phyloP scores from a whole-genome alignment of 345 rosid species.

The Excoecaria agallocha region DNA sequence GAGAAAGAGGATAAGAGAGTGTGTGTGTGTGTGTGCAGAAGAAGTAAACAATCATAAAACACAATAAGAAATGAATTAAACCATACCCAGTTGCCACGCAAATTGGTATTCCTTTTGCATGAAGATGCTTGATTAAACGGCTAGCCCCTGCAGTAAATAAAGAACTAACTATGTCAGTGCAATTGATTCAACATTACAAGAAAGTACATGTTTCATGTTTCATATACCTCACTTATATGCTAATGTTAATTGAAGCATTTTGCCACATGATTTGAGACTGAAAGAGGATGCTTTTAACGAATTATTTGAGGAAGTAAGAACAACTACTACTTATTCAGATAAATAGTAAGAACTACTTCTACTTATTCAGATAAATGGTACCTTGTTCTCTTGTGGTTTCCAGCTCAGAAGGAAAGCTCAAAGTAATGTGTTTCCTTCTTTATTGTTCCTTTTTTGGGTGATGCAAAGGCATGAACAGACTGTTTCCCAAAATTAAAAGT shows the following conservation, averaged over 20 bases:
- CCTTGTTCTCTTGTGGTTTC: background rate
- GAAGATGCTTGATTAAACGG: constrained; percentile 64
- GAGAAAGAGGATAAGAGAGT: background rate
- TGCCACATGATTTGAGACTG: background rate
- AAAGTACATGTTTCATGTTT: background rate
- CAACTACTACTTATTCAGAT: background rate
- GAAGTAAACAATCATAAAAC: constrained; percentile 6
- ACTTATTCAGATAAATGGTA: background rate
- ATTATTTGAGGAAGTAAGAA: background rate
- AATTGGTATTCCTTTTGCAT: constrained; percentile 76
- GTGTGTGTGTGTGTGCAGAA: no score
- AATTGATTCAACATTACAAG: constrained; percentile 6
- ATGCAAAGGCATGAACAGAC: background rate
- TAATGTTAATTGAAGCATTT: background rate
- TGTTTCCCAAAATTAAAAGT: background rate
- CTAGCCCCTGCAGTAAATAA: constrained; percentile 57
- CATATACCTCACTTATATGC: background rate
- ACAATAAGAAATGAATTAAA: constrained; percentile 7
- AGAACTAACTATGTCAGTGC: background rate
- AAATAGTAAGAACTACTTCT: no score
- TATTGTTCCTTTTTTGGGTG: background rate
- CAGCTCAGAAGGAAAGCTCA: background rate
- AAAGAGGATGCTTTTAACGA: background rate
- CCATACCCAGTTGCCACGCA: constrained; percentile 78
- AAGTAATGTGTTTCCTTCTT: background rate